A percentile compares a stretch with the other conserved stretches of the same genome.
Evolutionary conservation across 257 asterid genomes (phyloP).

Genomic region (Scutellaria barbata): DNA sequence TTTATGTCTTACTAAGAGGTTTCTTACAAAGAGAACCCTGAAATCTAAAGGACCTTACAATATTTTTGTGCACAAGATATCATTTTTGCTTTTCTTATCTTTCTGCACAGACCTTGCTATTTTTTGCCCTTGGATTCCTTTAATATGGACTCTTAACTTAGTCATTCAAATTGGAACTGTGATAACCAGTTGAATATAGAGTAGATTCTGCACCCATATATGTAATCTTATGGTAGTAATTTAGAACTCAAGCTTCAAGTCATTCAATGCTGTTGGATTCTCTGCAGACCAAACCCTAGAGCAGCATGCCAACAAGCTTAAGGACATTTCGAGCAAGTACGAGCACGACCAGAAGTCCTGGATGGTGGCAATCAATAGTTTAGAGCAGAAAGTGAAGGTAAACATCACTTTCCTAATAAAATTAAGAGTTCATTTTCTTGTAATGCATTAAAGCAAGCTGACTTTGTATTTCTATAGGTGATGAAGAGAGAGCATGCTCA

Average conservation of each 20-base stretch:
- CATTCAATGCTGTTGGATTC: constrained; percentile 18
- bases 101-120: not conserved
- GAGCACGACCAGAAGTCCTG: constrained; percentile 68
- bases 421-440: not conserved
- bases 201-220: too few species aligned
- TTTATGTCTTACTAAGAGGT: too few species aligned
- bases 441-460: constrained; percentile 24
- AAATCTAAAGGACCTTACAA: not conserved
- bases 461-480: constrained; percentile 46
- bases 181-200: too few species aligned
- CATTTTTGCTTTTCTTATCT: not conserved
- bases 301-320: constrained; percentile 63
- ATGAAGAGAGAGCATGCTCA: constrained; percentile 83
- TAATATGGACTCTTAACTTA: constrained; percentile 1
- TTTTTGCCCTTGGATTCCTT: not conserved
- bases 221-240: too few species aligned
- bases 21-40: too few species aligned
- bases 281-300: constrained; percentile 70
- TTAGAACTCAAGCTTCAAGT: constrained; percentile 2
- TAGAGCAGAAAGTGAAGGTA: constrained; percentile 83
- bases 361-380: constrained; percentile 57
- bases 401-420: constrained; percentile 20
- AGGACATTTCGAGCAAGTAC: constrained; percentile 65
- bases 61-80: not conserved
- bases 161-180: too few species aligned